Evolutionary conservation across 176 grass and related monocot genomes (phyloP).

Genomic region (Ananas comosus): DNA sequence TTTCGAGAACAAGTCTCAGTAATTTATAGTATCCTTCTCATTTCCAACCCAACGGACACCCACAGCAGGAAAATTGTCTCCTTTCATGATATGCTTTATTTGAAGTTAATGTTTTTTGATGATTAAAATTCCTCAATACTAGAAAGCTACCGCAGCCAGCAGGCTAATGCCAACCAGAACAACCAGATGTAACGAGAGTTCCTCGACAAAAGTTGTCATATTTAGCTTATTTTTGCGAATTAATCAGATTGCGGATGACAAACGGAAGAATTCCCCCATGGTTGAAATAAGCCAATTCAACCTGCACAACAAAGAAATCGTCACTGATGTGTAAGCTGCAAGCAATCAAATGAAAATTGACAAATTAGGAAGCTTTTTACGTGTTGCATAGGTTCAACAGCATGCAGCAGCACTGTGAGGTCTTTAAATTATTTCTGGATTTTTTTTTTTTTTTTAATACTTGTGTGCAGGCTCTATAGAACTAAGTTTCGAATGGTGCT

Average conservation of each 20-base stretch:
- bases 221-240: slow-evolving; percentile 35
- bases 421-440: too few relatives aligned
- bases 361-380: background rate
- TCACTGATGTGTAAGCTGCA: background rate
- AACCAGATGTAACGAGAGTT: background rate
- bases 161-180: background rate
- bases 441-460: too few relatives aligned
- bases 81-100: background rate
- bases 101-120: background rate
- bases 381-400: background rate
- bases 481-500: too few relatives aligned
- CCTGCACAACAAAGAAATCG: slow-evolving; percentile 29
- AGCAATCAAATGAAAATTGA: background rate
- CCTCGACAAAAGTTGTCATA: background rate
- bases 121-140: background rate
- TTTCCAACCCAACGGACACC: too few relatives aligned
- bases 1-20: too few relatives aligned
- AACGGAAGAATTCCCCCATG: slow-evolving; percentile 92
- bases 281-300: slow-evolving; percentile 88
- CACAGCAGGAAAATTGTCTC: too few relatives aligned
- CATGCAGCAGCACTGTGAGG: too few relatives aligned
- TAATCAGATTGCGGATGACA: slow-evolving; percentile 67
- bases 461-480: too few relatives aligned
- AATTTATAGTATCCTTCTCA: too few relatives aligned
- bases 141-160: background rate